These are phyloP conservation scores for Xylaria sp. DNA, from an alignment of 2,329 filamentous ascomycete genomes.

Conservation along the genomic window DNA sequence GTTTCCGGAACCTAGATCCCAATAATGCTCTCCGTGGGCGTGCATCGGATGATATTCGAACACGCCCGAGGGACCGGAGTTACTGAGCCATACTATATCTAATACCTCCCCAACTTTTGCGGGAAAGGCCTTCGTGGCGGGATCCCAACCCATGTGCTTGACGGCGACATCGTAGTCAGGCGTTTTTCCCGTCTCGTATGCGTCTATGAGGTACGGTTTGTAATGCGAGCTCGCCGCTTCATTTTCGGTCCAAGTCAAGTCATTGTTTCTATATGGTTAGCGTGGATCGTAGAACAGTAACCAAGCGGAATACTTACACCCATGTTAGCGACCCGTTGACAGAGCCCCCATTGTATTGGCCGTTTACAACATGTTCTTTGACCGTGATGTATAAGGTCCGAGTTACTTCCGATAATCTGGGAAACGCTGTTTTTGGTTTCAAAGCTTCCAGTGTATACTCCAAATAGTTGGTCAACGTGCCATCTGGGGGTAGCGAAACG, in stretches of 20 bases:
- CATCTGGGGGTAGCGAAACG: constrained; percentile 51
- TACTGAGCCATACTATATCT: constrained; percentile 63
- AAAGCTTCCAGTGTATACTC: constrained; percentile 60
- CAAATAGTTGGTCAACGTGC: constrained; percentile 52
- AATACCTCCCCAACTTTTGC: constrained; percentile 66
- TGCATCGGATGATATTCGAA: constrained; percentile 66
- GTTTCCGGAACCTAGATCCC: constrained; percentile 63
- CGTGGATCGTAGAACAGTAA: not conserved
- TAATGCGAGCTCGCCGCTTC: constrained; percentile 41
- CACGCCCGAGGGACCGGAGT: constrained; percentile 50
- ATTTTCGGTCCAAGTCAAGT: constrained; percentile 58
- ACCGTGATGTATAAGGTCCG: constrained; percentile 60
- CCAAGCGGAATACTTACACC: constrained; percentile 46
- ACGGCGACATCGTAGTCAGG: constrained; percentile 64
- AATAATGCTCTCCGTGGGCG: constrained; percentile 64
- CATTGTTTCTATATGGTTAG: constrained; percentile 51
- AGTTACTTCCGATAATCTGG: constrained; percentile 59
- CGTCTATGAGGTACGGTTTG: constrained; percentile 62
- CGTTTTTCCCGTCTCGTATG: constrained; percentile 62
- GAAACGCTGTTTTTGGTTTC: constrained; percentile 49
- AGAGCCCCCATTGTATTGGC: constrained; percentile 45
- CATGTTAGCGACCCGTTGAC: constrained; percentile 51
- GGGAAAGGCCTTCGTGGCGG: constrained; percentile 60
- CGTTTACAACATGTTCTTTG: constrained; percentile 53
- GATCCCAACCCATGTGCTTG: constrained; percentile 65